Base-by-base conservation (phyloP, 2,329 filamentous ascomycete genomes). In the Arthrobotrys conoides region DNA sequence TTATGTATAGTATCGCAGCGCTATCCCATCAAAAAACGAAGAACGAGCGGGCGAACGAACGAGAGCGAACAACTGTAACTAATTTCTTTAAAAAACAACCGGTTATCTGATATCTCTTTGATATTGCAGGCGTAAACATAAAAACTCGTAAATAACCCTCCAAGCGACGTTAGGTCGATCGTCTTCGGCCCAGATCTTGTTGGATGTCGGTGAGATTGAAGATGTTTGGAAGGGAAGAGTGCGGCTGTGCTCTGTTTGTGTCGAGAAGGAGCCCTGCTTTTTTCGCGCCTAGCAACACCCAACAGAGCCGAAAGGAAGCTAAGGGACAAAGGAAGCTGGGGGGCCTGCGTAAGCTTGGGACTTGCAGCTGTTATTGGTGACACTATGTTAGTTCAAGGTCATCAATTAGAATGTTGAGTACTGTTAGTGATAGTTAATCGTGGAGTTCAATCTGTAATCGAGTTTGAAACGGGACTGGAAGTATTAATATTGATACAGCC, bases 211-310 rank as follows among this genome's bases (percentile, higher is more conserved):
- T 71, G 68, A 64, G 68, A 65, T 65, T 38, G 61, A 24, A 57
- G 46, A 69, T 69, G 68, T 64, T 49, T 71, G 57, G 46, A 61
- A 30, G 20, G 57, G 57, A 27, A 41, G 65, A 71, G 65, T 59
- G 68, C 68, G 68, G 68, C 70, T 73, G 70, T 73, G 70, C 55
- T 24, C 18, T 73, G 30, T 57, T 53, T 71, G 53, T 63, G 30
- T 46, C 41, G 59, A 51, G 38, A 66, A 57, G 71, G 57, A 61
- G 57, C 57, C 57, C 57, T 61, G 36, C 57, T 61, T 41, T 61
- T 61, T 61, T 61, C 57, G 71, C 71, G 64, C 71, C 71, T 75
- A 75, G 71, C 71, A 75, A 73, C 70, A 41, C 51, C 59, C 57
- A 59, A 67, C 33, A 61, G 49, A 73, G 49, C 63, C 49, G 53